Conservation (phyloP, 495 filamentous ascomycete genomes). For the Penicillium argentinense region DNA sequence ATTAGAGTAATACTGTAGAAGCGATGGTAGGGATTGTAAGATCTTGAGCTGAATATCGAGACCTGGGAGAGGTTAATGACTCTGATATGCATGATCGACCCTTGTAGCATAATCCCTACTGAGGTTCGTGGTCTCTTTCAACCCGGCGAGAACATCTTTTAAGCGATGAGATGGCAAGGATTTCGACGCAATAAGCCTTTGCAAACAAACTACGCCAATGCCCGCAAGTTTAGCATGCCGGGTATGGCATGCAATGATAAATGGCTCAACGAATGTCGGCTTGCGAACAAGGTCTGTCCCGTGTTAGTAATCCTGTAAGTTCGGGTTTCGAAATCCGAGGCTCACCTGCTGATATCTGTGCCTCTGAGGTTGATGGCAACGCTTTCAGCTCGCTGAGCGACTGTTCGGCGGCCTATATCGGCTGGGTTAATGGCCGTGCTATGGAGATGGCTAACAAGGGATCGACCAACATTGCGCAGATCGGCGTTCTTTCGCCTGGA, state of each 20-base stretch:
- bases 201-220: conserved; percentile 82
- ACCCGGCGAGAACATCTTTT: conserved; percentile 79
- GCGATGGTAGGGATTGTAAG: conserved; percentile 84
- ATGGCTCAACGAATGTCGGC: conserved; percentile 83
- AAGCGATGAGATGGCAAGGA: conserved; percentile 72
- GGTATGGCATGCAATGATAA: conserved; percentile 86
- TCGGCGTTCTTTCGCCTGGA: conserved; percentile 91
- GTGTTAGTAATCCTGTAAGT: conserved; percentile 18
- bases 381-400: conserved; percentile 86
- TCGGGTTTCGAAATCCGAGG: neutral
- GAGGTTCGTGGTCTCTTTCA: conserved; percentile 74
- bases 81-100: neutral
- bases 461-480: conserved; percentile 68
- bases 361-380: conserved; percentile 72
- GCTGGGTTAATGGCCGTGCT: conserved; percentile 18
- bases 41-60: conserved; percentile 96
- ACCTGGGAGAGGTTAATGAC: conserved; percentile 50
- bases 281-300: conserved; percentile 75
- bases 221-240: conserved; percentile 85
- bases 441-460: conserved; percentile 1
- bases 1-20: conserved; percentile 86
- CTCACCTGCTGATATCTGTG: conserved; percentile 81
- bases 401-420: conserved; percentile 81
- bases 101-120: conserved; percentile 38
- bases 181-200: conserved; percentile 78